These are phyloP conservation scores for Cornus controversa DNA, from an alignment of 148 eudicot species.

Conservation along the genomic window DNA sequence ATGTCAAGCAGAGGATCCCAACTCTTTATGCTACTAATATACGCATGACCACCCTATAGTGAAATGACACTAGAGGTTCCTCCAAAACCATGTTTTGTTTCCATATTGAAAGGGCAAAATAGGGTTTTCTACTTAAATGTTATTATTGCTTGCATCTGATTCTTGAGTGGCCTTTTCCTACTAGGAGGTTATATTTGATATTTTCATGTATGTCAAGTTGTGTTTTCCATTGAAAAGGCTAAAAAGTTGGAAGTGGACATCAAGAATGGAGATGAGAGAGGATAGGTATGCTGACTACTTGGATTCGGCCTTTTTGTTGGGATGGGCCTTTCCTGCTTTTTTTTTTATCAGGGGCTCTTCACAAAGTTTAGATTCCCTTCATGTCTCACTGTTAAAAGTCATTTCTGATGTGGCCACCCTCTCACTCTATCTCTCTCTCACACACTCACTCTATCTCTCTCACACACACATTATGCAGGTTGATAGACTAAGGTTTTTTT, in stretches of 20 bases:
- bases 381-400: background rate
- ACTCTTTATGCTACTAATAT: too few relatives aligned
- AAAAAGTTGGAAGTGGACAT: background rate
- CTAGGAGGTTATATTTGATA: too few relatives aligned
- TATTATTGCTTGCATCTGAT: background rate
- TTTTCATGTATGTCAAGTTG: background rate
- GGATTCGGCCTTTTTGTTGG: constrained; percentile 10
- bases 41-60: background rate
- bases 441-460: too few relatives aligned
- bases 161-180: too few relatives aligned
- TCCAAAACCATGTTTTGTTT: too few relatives aligned
- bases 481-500: too few relatives aligned
- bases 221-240: background rate
- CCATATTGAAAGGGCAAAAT: background rate
- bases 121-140: background rate
- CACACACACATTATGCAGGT: background rate
- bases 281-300: constrained; percentile 3
- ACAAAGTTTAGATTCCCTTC: constrained; percentile 4
- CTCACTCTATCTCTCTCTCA: too few relatives aligned
- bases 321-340: background rate
- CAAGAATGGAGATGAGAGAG: background rate
- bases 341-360: background rate
- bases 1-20: too few relatives aligned
- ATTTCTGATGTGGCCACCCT: background rate
- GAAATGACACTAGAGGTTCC: too few relatives aligned